These are phyloP conservation scores for Pseudozyma pruni DNA, from an alignment of 1,284 basidiomycete species.

Conservation along the genomic window DNA sequence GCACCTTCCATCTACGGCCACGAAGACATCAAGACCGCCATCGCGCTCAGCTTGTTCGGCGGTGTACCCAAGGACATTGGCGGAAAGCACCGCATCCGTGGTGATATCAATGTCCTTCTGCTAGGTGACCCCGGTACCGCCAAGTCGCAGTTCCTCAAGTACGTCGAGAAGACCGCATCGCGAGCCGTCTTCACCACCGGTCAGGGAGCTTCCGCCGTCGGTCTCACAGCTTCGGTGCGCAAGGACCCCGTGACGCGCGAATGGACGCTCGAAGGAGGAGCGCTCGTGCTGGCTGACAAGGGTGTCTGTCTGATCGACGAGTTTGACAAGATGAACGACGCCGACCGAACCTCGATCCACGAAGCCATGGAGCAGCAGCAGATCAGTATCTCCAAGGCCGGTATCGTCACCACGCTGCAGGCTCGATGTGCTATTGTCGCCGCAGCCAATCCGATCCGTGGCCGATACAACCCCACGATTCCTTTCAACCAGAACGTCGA, in stretches of 20 bases:
- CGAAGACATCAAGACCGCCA: constrained; percentile 97
- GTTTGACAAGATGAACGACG: constrained; percentile 99
- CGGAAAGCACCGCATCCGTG: constrained; percentile 93
- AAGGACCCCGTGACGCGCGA: constrained; percentile 97
- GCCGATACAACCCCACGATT: constrained; percentile 66
- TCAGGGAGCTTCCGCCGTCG: constrained; percentile 96
- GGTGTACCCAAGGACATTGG: constrained; percentile 95
- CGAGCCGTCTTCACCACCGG: constrained; percentile 98
- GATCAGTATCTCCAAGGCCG: constrained; percentile 99
- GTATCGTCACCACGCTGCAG: constrained; percentile 95
- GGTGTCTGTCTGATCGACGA: constrained; percentile 99
- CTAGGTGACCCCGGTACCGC: constrained; percentile 98
- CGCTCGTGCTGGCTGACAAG: constrained; percentile 96
- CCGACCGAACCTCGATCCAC: constrained; percentile 88
- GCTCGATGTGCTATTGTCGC: constrained; percentile 97
- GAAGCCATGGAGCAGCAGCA: constrained; percentile 99
- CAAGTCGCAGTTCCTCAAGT: constrained; percentile 99
- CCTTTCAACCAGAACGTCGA: constrained; percentile 98
- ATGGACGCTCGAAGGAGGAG: constrained; percentile 98
- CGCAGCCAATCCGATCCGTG: constrained; percentile 95
- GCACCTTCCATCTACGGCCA: constrained; percentile 99
- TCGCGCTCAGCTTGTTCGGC: constrained; percentile 92
- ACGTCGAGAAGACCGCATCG: constrained; percentile 97
- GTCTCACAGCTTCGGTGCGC: constrained; percentile 96
- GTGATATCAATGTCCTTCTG: constrained; percentile 95